A percentile compares a stretch with the other conserved stretches of the same genome.
phyloP scores from a whole-genome alignment of 139 green algal species.

The Tetradesmus lagerheimii region DNA sequence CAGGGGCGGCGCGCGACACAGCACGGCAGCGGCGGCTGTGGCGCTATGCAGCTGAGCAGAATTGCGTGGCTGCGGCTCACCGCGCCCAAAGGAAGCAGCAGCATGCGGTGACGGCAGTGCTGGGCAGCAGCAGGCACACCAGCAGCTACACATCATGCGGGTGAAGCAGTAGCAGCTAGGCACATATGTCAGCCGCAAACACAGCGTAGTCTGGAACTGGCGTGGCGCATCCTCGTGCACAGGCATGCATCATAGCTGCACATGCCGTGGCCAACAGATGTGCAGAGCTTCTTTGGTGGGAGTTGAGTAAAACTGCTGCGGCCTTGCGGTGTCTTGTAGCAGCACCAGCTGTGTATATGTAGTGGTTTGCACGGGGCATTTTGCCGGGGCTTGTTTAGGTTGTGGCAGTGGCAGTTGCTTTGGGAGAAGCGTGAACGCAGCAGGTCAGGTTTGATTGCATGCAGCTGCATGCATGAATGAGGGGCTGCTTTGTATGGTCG shows the following conservation, averaged over 20 bases:
- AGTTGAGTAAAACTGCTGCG: not conserved
- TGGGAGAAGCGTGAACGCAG: not conserved
- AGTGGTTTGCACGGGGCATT: not conserved
- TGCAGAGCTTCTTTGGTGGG: not conserved
- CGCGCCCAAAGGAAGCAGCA: not conserved
- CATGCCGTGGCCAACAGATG: not conserved
- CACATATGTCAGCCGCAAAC: not conserved
- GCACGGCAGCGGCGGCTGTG: not conserved
- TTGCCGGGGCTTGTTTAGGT: not conserved
- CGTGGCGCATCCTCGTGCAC: not conserved
- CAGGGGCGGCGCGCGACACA: not conserved
- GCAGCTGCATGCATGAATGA: not conserved
- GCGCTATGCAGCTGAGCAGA: not conserved
- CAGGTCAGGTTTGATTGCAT: not conserved
- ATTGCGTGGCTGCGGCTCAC: not conserved
- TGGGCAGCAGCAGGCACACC: not conserved
- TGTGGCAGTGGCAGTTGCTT: not conserved
- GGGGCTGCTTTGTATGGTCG: not conserved
- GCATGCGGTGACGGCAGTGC: no score
- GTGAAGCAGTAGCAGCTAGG: not conserved
- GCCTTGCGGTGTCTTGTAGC: not conserved
- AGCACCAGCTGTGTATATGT: not conserved
- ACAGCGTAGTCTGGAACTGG: not conserved
- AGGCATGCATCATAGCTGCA: not conserved
- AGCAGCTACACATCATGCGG: not conserved